phyloP scores from a whole-genome alignment of 1,139 yeast genomes.

The Scheffersomyces stambukii region DNA sequence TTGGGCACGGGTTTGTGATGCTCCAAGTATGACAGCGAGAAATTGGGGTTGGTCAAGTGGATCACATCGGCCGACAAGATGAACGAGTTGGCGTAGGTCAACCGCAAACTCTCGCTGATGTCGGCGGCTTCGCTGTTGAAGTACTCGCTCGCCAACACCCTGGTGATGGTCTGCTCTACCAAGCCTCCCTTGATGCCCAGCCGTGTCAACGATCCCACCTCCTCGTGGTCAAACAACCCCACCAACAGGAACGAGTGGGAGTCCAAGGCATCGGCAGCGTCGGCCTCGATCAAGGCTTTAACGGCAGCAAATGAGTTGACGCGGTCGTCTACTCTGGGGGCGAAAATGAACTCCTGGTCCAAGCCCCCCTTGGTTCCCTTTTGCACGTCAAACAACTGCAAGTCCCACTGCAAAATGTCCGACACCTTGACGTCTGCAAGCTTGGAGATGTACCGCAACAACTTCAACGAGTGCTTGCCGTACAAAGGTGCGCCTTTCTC shows the following conservation, averaged over 20 bases:
- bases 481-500: conserved; percentile 32
- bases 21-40: conserved; percentile 30
- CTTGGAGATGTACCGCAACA: conserved; percentile 31
- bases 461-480: conserved; percentile 33
- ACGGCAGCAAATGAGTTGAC: conserved; percentile 41
- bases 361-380: conserved; percentile 40
- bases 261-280: conserved; percentile 14
- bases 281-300: conserved; percentile 27
- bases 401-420: conserved; percentile 31
- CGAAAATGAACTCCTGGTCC: conserved; percentile 35
- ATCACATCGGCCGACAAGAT: conserved; percentile 44
- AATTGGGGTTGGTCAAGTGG: conserved; percentile 47
- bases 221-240: conserved; percentile 42
- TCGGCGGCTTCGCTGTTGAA: conserved; percentile 15
- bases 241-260: conserved; percentile 33
- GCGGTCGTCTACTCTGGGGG: conserved; percentile 44
- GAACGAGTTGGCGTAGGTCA: conserved; percentile 31
- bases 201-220: conserved; percentile 40
- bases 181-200: conserved; percentile 41
- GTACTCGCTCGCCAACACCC: conserved; percentile 25
- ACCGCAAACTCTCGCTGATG: conserved; percentile 20
- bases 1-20: conserved; percentile 41
- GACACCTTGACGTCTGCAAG: conserved; percentile 23
- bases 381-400: conserved; percentile 42
- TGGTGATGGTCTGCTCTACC: conserved; percentile 30